Conservation (phyloP, 2,329 filamentous ascomycete genomes). For the Cercospora sojina region DNA sequence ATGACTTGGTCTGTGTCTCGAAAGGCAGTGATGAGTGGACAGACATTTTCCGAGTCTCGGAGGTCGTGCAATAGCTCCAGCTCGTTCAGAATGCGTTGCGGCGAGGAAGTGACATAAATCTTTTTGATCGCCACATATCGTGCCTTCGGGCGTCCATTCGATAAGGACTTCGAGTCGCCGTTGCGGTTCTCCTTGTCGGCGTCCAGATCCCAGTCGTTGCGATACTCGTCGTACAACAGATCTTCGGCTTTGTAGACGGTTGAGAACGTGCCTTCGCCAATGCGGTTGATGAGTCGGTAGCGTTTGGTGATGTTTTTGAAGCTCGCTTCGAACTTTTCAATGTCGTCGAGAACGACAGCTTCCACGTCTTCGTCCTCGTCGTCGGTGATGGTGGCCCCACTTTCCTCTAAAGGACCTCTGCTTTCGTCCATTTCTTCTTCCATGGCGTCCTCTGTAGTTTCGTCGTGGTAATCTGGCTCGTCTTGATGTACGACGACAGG, state of each 20-base stretch:
- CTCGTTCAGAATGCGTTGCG: slow-evolving; percentile 90
- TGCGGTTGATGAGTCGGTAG: slow-evolving; percentile 91
- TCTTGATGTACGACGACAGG: slow-evolving; percentile 29
- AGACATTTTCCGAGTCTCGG: slow-evolving; percentile 77
- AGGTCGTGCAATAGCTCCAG: slow-evolving; percentile 89
- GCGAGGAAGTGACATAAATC: slow-evolving; percentile 97
- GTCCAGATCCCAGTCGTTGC: slow-evolving; percentile 82
- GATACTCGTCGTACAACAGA: slow-evolving; percentile 75
- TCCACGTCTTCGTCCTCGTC: slow-evolving; percentile 61
- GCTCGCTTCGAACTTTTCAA: slow-evolving; percentile 75
- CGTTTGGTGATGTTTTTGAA: slow-evolving; percentile 81
- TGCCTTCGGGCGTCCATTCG: slow-evolving; percentile 43
- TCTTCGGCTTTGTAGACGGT: slow-evolving; percentile 99
- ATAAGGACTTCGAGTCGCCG: slow-evolving; percentile 21
- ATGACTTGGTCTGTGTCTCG: slow-evolving; percentile 91
- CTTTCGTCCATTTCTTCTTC: slow-evolving; percentile 50
- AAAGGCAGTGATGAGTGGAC: slow-evolving; percentile 96
- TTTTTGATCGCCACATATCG: slow-evolving; percentile 97
- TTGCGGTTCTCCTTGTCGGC: slow-evolving; percentile 42
- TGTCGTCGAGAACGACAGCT: slow-evolving; percentile 73
- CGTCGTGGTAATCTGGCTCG: slow-evolving; percentile 22
- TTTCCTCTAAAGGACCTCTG: slow-evolving; percentile 51
- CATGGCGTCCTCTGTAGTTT: slow-evolving; percentile 38
- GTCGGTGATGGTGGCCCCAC: slow-evolving; percentile 53
- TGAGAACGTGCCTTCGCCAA: slow-evolving; percentile 97